Base-by-base conservation (phyloP, 116 monocot genomes). In the Dioscorea cayenensis region DNA sequence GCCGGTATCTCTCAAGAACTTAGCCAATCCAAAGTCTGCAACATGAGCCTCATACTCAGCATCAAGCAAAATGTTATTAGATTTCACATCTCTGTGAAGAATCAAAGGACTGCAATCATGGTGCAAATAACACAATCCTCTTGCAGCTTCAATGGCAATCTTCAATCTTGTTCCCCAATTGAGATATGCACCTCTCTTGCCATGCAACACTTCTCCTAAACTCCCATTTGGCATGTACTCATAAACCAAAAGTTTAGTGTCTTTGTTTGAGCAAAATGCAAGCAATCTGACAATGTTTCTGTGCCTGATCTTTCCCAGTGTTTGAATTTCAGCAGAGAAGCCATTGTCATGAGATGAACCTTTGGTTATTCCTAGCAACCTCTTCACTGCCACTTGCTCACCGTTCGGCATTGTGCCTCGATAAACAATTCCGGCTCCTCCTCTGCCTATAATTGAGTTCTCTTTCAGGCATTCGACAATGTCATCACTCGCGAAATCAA, bases 181-280 rank as follows among this genome's bases (percentile, higher is more conserved):
- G 22, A 89, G 70, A 71, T 72, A 81, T 5, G 87, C 85, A 0
- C 95, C 87, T 60, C 82, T 78, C 74, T 86, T 90, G 17, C 85
- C 87, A 69, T 95, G 95, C 22, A 95, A 83, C 62, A 82, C 77
- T 66, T 92, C 89, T 1, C 89, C 95, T 12, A 95, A 66, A 77
- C 92, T 95, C 3, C 95, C 95, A 23, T 90, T 90, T 16, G 74
- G 76, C 94, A 94, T 90, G 86, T 79, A 89, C 80, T 91, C 92
- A 69, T 95, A 95, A 36, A 95, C 89, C 12, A 95, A 85, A 22
- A 92, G 75, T 14, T 86, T 91, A 6, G 75, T 87, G 73, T 87
- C 92, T 19, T 76, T 75, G 71, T 81, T 83, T 11, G 76, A 77
- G 70, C 91, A 92, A 49, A 87, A 83, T 0, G 89, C 92, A 0